phyloP scores from a whole-genome alignment of 805 yeast species.

The Spathaspora gorwiae region DNA sequence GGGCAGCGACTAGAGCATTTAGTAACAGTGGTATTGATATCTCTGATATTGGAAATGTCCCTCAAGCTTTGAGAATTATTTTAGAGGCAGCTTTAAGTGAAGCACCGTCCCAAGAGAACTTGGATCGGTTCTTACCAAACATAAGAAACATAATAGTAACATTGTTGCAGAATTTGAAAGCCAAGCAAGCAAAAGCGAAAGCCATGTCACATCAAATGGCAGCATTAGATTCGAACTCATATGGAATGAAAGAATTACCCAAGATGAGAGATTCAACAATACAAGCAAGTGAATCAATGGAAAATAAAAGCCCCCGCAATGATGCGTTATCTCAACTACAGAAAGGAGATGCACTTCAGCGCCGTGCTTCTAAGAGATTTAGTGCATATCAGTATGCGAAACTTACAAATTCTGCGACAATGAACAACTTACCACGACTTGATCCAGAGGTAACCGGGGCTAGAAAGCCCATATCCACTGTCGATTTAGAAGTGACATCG shows the following conservation, averaged over 20 bases:
- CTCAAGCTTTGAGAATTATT: conserved; percentile 70
- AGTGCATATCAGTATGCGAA: conserved; percentile 91
- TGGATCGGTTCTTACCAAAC: conserved; percentile 76
- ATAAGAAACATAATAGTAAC: conserved; percentile 83
- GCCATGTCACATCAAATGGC: conserved; percentile 7
- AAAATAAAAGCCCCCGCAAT: conserved; percentile 1
- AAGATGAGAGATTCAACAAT: background rate
- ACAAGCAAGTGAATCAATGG: background rate
- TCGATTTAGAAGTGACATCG: background rate
- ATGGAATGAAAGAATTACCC: background rate
- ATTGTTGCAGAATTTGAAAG: conserved; percentile 71
- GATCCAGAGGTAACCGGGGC: conserved; percentile 3
- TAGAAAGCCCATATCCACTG: background rate
- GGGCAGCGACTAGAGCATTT: conserved; percentile 79
- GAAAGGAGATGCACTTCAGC: conserved; percentile 74
- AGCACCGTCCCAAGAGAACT: conserved; percentile 74
- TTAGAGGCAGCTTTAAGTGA: conserved; percentile 84
- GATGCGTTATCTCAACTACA: conserved; percentile 78
- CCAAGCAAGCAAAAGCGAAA: conserved; percentile 63
- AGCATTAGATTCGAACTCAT: background rate
- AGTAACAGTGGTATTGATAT: conserved; percentile 74
- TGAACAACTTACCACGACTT: background rate
- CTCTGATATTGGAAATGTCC: conserved; percentile 85
- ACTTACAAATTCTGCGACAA: conserved; percentile 41
- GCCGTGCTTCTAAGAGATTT: conserved; percentile 90